Percentiles rank a stretch among this genome's conserved stretches.
Conservation (phyloP, 768 basidiomycete species). For the Termitomyces sp. region DNA sequence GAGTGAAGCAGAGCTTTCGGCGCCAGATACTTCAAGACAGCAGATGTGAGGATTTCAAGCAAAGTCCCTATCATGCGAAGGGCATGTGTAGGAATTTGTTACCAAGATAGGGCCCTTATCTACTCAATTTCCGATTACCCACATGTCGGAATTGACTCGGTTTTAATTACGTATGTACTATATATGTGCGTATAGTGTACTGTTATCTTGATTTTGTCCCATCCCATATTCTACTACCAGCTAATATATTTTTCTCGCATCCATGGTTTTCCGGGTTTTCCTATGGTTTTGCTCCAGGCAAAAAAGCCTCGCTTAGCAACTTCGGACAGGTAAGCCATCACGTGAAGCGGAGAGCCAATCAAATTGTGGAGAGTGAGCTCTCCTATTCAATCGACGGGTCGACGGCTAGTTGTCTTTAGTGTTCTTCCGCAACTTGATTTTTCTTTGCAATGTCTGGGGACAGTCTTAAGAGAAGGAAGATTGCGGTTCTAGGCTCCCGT, state of each 20-base stretch:
- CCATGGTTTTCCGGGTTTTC: background rate
- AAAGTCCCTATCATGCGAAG: conserved; percentile 60
- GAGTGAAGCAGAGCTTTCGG: conserved; percentile 45
- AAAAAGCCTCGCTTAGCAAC: background rate
- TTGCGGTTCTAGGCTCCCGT: conserved; percentile 84
- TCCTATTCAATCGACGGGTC: conserved; percentile 6
- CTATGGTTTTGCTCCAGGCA: background rate
- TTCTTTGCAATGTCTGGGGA: conserved; percentile 19
- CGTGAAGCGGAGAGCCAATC: conserved; percentile 11
- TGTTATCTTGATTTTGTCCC: background rate
- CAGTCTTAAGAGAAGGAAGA: conserved; percentile 74
- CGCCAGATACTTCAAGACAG: conserved; percentile 12
- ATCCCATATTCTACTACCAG: background rate
- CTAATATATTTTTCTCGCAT: background rate
- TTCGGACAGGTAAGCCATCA: background rate
- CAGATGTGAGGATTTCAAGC: conserved; percentile 51
- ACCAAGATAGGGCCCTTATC: conserved; percentile 22
- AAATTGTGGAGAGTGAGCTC: conserved; percentile 2
- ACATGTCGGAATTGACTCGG: background rate
- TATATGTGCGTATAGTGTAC: conserved; percentile 3
- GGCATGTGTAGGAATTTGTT: conserved; percentile 64
- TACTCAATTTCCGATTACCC: background rate
- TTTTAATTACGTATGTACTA: conserved; percentile 7
- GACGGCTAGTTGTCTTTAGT: conserved; percentile 3
- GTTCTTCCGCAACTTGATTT: conserved; percentile 7